Conservation (phyloP, 164 flowering plant genomes). For the Tetracentron sinense region DNA sequence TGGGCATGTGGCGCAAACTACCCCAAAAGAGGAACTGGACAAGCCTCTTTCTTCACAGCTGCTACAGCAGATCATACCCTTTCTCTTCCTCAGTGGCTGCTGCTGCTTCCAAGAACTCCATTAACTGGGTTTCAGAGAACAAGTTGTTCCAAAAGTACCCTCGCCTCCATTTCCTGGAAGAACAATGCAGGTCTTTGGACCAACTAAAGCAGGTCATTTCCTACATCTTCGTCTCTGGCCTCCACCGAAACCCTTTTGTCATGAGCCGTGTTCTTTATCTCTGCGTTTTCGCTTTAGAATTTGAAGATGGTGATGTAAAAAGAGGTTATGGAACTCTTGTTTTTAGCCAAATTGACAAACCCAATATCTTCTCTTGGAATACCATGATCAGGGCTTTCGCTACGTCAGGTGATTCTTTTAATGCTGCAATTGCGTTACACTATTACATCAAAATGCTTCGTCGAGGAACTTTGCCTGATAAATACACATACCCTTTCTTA, state of each 20-base stretch:
- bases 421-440: slow-evolving; percentile 5
- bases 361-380: slow-evolving; percentile 24
- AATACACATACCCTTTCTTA: slow-evolving; percentile 21
- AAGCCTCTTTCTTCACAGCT: neutral
- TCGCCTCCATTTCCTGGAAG: slow-evolving; percentile 11
- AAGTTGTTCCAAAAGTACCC: slow-evolving; percentile 21
- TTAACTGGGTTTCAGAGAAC: slow-evolving; percentile 18
- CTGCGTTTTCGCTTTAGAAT: neutral
- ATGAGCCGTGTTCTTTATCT: slow-evolving; percentile 20
- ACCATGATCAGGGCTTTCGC: slow-evolving; percentile 23
- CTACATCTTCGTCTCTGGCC: slow-evolving; percentile 20
- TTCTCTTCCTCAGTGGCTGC: neutral
- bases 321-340: slow-evolving; percentile 9
- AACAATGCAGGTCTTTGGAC: slow-evolving; percentile 12
- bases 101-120: neutral
- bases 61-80: neutral
- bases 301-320: slow-evolving; percentile 6
- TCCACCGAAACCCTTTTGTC: slow-evolving; percentile 22
- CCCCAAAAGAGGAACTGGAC: slow-evolving; percentile 1
- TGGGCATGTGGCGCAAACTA: slow-evolving; percentile 3
- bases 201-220: slow-evolving; percentile 16
- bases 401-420: neutral
- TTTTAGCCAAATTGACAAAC: slow-evolving; percentile 9
- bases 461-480: slow-evolving; percentile 13
- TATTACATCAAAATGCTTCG: slow-evolving; percentile 17